These are phyloP conservation scores for Phytophthora podocarpi DNA, from an alignment of 352 stramenopile species.

Conservation along the genomic window DNA sequence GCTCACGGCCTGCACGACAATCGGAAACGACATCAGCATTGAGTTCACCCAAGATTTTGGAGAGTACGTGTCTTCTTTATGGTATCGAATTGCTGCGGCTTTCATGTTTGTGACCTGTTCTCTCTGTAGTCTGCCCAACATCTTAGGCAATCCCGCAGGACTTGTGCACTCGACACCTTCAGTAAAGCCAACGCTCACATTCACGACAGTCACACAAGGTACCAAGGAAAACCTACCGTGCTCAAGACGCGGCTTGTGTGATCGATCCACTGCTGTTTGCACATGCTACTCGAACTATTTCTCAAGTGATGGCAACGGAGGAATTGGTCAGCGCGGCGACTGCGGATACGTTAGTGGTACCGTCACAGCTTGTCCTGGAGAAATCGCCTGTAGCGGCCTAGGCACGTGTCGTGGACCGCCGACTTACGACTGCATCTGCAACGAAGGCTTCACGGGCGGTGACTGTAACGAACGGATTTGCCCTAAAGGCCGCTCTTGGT, in stretches of 20 bases:
- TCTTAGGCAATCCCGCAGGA: conserved; percentile 55
- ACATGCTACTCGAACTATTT: conserved; percentile 88
- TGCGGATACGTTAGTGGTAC: conserved; percentile 83
- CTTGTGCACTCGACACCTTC: conserved; percentile 62
- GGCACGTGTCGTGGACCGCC: conserved; percentile 73
- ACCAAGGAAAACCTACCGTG: conserved; percentile 91
- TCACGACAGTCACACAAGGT: conserved; percentile 69
- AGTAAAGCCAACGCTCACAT: conserved; percentile 45
- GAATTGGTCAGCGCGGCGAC: conserved; percentile 88
- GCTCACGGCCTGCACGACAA: conserved; percentile 63
- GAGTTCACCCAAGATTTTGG: conserved; percentile 82
- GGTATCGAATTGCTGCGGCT: neutral
- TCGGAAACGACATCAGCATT: conserved; percentile 79
- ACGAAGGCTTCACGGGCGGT: conserved; percentile 73
- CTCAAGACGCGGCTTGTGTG: conserved; percentile 87
- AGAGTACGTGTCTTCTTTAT: conserved; percentile 45
- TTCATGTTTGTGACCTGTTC: too few relatives aligned
- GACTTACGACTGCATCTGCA: conserved; percentile 83
- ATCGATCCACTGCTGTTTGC: conserved; percentile 76
- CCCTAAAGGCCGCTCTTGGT: conserved; percentile 74
- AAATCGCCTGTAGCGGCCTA: conserved; percentile 77
- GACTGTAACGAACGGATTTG: conserved; percentile 77
- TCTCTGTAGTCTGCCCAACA: conserved; percentile 53
- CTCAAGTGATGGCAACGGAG: conserved; percentile 78
- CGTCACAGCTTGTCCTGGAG: conserved; percentile 69